These are phyloP conservation scores for Plantago rigida DNA, from an alignment of 305 asterid genomes.

Conservation along the genomic window DNA sequence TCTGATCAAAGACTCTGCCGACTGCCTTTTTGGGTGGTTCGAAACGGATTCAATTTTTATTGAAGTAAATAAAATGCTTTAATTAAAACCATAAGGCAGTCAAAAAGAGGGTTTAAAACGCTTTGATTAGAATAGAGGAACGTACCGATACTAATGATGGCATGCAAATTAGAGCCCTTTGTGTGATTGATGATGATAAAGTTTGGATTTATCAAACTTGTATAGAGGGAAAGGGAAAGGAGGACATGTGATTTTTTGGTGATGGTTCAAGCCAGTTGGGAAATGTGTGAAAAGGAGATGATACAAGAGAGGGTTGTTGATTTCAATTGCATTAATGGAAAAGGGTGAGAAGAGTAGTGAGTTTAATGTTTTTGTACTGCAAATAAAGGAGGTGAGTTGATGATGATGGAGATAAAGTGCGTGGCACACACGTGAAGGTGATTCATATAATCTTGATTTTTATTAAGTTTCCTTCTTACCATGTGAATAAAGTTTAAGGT, in stretches of 20 bases:
- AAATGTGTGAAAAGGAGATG: not conserved
- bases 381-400: not conserved
- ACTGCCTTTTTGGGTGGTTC: slow-evolving; percentile 26
- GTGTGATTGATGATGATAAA: slow-evolving; percentile 31
- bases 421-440: slow-evolving; percentile 54
- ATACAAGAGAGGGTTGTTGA: not conserved
- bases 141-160: slow-evolving; percentile 54
- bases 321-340: too few relatives aligned
- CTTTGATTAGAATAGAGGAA: slow-evolving; percentile 26
- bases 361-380: too few relatives aligned
- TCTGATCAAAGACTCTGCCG: not conserved
- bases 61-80: slow-evolving; percentile 6
- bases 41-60: slow-evolving; percentile 23
- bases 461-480: too few relatives aligned
- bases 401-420: slow-evolving; percentile 10
- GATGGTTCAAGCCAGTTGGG: slow-evolving; percentile 8
- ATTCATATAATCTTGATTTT: not conserved
- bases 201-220: slow-evolving; percentile 42
- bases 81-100: slow-evolving; percentile 23
- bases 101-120: slow-evolving; percentile 34
- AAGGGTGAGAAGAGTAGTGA: not conserved
- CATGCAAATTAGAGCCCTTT: slow-evolving; percentile 49
- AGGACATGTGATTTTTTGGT: slow-evolving; percentile 15
- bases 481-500: too few relatives aligned
- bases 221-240: slow-evolving; percentile 51